A percentile compares a stretch with the other conserved stretches of the same genome.
Conservation (phyloP, 164 flowering plant species). For the Nymphaea colorata region DNA sequence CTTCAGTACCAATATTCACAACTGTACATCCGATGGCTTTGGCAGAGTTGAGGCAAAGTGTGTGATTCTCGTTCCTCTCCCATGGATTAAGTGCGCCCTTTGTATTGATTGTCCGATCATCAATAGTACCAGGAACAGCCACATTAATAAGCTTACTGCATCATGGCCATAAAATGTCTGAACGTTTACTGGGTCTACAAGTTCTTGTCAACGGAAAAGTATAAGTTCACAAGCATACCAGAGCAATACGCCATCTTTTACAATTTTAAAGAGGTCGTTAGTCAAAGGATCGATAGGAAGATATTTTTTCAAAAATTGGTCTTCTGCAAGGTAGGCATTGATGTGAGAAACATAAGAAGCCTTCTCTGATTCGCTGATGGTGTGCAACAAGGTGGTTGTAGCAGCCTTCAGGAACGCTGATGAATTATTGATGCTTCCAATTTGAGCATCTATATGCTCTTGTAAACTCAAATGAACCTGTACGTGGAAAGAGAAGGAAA, state of each 20-base stretch:
- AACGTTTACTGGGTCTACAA: too few relatives aligned
- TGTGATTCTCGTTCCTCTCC: slow-evolving; percentile 83
- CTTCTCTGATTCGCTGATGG: slow-evolving; percentile 83
- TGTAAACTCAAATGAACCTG: slow-evolving; percentile 77
- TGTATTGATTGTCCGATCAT: slow-evolving; percentile 74
- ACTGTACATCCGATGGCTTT: slow-evolving; percentile 86
- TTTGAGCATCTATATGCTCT: slow-evolving; percentile 38
- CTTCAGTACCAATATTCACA: slow-evolving; percentile 76
- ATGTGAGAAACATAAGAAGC: slow-evolving; percentile 79
- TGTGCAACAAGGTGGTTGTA: slow-evolving; percentile 77
- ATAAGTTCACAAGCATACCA: slow-evolving; percentile 27
- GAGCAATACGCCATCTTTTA: slow-evolving; percentile 82
- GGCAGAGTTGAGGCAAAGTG: slow-evolving; percentile 74
- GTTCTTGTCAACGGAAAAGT: neutral
- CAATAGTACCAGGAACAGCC: slow-evolving; percentile 82
- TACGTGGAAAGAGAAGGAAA: too few relatives aligned
- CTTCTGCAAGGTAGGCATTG: slow-evolving; percentile 66
- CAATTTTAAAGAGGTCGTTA: slow-evolving; percentile 77
- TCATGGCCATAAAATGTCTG: neutral
- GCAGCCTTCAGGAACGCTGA: slow-evolving; percentile 85
- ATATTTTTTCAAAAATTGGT: slow-evolving; percentile 51
- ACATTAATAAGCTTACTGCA: slow-evolving; percentile 77
- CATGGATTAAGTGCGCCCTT: slow-evolving; percentile 73
- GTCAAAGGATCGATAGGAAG: slow-evolving; percentile 71
- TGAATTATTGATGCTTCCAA: slow-evolving; percentile 58